Evolutionary conservation across 208 protist genomes (phyloP).

Genomic region (Leptomonas pyrrhocoris): DNA sequence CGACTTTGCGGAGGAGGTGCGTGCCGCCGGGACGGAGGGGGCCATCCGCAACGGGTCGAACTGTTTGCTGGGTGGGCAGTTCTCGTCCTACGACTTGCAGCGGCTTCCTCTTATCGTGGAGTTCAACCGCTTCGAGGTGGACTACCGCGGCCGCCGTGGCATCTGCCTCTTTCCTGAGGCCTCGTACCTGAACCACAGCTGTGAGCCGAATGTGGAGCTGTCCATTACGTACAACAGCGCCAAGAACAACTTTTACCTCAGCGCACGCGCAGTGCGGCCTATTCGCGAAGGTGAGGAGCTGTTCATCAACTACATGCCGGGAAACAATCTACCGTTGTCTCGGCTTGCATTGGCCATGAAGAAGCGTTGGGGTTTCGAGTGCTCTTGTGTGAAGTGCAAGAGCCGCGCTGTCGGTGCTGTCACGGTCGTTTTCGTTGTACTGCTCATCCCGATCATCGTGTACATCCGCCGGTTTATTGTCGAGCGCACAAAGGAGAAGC

Average conservation of each 20-base stretch:
- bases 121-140: conserved; percentile 87
- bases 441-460: conserved; percentile 62
- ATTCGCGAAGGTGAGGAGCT: conserved; percentile 82
- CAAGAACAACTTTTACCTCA: conserved; percentile 79
- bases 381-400: conserved; percentile 79
- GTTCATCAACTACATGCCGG: conserved; percentile 88
- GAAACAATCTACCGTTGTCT: conserved; percentile 76
- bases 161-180: conserved; percentile 85
- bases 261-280: conserved; percentile 67
- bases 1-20: conserved; percentile 83
- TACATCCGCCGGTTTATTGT: conserved; percentile 73
- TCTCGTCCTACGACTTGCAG: conserved; percentile 85
- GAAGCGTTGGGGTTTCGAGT: conserved; percentile 87
- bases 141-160: conserved; percentile 76
- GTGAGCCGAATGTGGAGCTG: conserved; percentile 83
- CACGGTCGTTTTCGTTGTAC: conserved; percentile 59
- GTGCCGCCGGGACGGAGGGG: conserved; percentile 54
- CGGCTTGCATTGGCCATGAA: conserved; percentile 80
- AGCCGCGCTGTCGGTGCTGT: conserved; percentile 73
- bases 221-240: conserved; percentile 72
- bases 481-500: conserved; percentile 66
- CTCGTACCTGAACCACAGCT: conserved; percentile 87
- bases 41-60: conserved; percentile 68
- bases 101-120: conserved; percentile 84
- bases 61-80: conserved; percentile 73